Conservation (phyloP, 225 moss, liverwort and hornwort species). For the Ulota crispa region DNA sequence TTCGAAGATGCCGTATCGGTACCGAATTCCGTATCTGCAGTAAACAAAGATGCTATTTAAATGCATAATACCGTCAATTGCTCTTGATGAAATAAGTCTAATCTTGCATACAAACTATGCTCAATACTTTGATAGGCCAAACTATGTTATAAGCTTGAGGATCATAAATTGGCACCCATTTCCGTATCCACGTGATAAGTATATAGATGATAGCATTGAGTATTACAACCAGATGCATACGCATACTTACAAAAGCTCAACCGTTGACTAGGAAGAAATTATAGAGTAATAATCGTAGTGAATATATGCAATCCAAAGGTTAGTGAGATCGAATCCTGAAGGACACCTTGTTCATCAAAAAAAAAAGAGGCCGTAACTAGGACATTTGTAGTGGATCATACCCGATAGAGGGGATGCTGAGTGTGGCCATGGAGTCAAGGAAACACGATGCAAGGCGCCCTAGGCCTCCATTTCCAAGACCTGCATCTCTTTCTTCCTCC, state of each 20-base stretch:
- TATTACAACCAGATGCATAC: background rate
- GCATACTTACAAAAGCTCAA: background rate
- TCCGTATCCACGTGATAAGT: conserved; percentile 7
- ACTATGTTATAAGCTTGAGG: background rate
- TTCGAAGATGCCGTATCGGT: conserved; percentile 45
- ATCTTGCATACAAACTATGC: background rate
- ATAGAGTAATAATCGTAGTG: too few relatives aligned
- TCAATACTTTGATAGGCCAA: background rate
- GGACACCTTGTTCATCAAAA: background rate
- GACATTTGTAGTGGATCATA: conserved; percentile 8
- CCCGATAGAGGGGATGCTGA: conserved; percentile 49
- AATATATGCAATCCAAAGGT: background rate
- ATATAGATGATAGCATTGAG: background rate
- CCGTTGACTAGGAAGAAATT: background rate
- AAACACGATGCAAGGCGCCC: conserved; percentile 54
- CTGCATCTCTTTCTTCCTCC: conserved; percentile 48
- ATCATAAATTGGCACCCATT: conserved; percentile 16
- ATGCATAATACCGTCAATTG: background rate
- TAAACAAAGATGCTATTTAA: background rate
- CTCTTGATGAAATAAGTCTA: background rate
- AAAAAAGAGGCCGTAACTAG: too few relatives aligned
- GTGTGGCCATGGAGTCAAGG: conserved; percentile 53
- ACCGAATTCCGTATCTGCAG: conserved; percentile 49
- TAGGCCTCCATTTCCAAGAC: conserved; percentile 54
- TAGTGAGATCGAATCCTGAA: background rate